Conservation (phyloP, 2,329 filamentous ascomycete genomes). For the Exophiala spinifera region DNA sequence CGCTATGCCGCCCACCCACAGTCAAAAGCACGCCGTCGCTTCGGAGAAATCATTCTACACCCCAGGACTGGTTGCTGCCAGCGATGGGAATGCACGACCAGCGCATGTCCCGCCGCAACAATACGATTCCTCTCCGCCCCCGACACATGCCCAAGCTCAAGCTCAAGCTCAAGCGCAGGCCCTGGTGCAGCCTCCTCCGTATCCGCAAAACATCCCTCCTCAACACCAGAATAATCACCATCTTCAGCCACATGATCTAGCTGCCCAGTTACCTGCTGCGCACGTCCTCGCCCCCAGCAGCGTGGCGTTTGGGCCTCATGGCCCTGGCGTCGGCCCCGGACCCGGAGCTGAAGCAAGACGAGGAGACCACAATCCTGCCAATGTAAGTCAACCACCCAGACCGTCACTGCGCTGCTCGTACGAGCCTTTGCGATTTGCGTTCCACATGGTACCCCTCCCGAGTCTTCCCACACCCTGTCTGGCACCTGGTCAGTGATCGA, state of each 20-base stretch:
- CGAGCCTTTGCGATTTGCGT: background rate
- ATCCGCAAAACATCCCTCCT: background rate
- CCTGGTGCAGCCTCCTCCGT: background rate
- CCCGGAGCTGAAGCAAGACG: background rate
- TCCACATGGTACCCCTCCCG: background rate
- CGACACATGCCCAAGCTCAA: background rate
- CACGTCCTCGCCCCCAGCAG: constrained; percentile 6
- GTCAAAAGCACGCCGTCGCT: constrained; percentile 21
- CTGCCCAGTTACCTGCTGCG: constrained; percentile 1
- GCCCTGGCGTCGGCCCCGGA: background rate
- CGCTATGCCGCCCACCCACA: constrained; percentile 21
- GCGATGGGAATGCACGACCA: constrained; percentile 3
- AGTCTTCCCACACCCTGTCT: background rate
- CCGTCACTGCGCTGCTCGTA: too few relatives aligned
- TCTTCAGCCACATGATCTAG: constrained; percentile 7
- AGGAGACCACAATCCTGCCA: too few relatives aligned
- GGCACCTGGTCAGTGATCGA: background rate
- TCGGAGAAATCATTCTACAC: constrained; percentile 19
- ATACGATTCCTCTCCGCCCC: constrained; percentile 3
- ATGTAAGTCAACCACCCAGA: constrained; percentile 18
- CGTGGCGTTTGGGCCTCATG: constrained; percentile 3
- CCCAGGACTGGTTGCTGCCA: constrained; percentile 6
- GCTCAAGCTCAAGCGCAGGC: constrained; percentile 2
- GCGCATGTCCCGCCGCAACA: background rate
- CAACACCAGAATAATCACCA: background rate